Evolutionary conservation across 306 rosid species (phyloP).

Genomic region (Sophora flavescens): DNA sequence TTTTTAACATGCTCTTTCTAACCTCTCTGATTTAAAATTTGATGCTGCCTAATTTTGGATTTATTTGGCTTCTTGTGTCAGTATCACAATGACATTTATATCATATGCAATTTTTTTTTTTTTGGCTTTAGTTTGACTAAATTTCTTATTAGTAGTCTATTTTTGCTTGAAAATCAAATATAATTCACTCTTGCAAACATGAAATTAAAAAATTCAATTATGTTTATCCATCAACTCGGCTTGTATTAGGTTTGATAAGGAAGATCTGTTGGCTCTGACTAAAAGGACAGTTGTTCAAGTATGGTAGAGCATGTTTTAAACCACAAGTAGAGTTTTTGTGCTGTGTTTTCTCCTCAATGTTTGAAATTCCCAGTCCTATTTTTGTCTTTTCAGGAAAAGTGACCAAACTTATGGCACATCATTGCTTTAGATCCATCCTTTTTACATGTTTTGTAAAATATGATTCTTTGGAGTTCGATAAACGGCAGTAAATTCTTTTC

Average conservation of each 20-base stretch:
- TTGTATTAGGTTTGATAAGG: not conserved
- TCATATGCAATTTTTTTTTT: not conserved
- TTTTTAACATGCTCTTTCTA: not conserved
- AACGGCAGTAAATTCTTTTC: not conserved
- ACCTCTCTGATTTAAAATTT: not conserved
- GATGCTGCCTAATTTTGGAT: not conserved
- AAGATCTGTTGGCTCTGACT: constrained; percentile 15
- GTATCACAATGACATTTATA: too few relatives aligned
- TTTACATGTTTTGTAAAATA: not conserved
- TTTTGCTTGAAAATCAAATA: not conserved
- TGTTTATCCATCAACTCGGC: not conserved
- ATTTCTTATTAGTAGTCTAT: not conserved
- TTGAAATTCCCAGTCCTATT: not conserved
- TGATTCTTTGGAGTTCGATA: not conserved
- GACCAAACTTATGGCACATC: too few relatives aligned
- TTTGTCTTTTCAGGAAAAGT: not conserved
- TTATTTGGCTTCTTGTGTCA: too few relatives aligned
- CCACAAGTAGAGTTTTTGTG: not conserved
- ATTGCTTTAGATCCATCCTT: too few relatives aligned
- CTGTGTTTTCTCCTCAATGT: not conserved
- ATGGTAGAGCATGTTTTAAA: not conserved
- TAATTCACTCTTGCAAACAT: not conserved
- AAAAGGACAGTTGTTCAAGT: not conserved
- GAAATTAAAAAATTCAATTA: not conserved
- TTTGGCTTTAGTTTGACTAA: not conserved